These are phyloP conservation scores for Ogataea thermomethanolica DNA, from an alignment of 805 yeast genomes.

Conservation along the genomic window DNA sequence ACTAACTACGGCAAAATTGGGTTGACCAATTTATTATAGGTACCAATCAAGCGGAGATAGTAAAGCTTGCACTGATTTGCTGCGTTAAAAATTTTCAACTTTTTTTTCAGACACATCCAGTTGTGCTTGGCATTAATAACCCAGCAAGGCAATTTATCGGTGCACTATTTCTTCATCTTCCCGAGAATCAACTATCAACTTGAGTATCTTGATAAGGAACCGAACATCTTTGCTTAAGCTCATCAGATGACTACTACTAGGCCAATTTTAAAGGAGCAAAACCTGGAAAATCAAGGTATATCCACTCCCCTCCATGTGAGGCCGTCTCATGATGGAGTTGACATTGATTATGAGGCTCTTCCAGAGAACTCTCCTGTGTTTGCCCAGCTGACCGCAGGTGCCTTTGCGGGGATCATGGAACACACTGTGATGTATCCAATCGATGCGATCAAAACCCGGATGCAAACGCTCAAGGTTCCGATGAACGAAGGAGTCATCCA, in stretches of 20 bases:
- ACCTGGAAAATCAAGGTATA: constrained; percentile 7
- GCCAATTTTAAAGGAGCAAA: constrained; percentile 8
- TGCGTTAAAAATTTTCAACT: constrained; percentile 8
- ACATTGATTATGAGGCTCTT: constrained; percentile 85
- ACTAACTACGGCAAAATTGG: not conserved
- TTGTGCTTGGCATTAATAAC: constrained; percentile 1
- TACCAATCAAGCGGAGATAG: constrained; percentile 1
- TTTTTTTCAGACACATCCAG: constrained; percentile 4
- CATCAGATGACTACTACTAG: constrained; percentile 1
- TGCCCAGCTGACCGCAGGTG: constrained; percentile 89
- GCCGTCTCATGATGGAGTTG: constrained; percentile 32
- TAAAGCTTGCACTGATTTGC: constrained; percentile 2
- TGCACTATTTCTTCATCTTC: not conserved
- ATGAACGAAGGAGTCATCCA: constrained; percentile 48
- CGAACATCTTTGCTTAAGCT: not conserved
- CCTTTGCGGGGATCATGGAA: constrained; percentile 99
- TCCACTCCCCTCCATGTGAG: constrained; percentile 4
- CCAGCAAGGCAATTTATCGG: constrained; percentile 9
- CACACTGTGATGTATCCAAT: constrained; percentile 96
- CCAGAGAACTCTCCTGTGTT: constrained; percentile 81
- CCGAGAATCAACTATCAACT: no score
- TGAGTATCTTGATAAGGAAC: no score
- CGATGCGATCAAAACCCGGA: constrained; percentile 93
- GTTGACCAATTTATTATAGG: not conserved
- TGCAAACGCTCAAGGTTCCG: constrained; percentile 57